Percentiles rank a stretch among this genome's conserved stretches.
phyloP scores from a whole-genome alignment of 2,329 filamentous ascomycete species.

The Colletotrichum kahawae region DNA sequence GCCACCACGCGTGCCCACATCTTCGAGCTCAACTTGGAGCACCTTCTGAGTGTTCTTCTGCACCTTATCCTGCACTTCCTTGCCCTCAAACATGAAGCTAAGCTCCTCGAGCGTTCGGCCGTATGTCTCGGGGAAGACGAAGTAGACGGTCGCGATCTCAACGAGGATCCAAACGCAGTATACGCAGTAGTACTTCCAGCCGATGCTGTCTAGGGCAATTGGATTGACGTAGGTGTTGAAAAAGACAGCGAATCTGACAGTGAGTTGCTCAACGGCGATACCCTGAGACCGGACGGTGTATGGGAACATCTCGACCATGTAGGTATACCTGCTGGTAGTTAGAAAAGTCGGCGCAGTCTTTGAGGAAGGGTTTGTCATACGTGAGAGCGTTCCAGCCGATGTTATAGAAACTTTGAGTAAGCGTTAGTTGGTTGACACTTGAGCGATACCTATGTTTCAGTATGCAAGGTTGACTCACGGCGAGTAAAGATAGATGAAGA shows the following conservation, averaged over 20 bases:
- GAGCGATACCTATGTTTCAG: too few relatives aligned
- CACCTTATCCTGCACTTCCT: conserved; percentile 18
- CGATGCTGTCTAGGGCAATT: conserved; percentile 41
- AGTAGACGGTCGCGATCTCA: conserved; percentile 66
- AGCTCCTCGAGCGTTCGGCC: conserved; percentile 79
- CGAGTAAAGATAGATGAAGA: conserved; percentile 48
- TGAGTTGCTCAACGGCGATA: conserved; percentile 41
- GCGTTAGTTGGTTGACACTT: not conserved
- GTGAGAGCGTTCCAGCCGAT: conserved; percentile 9
- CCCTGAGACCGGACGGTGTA: conserved; percentile 41
- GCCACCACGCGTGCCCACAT: not conserved
- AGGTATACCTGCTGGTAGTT: conserved; percentile 38
- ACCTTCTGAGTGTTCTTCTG: conserved; percentile 22
- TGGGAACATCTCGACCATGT: conserved; percentile 44
- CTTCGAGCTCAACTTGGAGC: conserved; percentile 17
- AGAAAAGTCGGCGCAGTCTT: not conserved
- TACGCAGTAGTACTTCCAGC: conserved; percentile 48
- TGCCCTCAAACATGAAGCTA: conserved; percentile 33
- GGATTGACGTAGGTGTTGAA: conserved; percentile 55
- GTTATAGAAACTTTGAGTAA: not conserved
- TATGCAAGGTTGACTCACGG: conserved; percentile 26
- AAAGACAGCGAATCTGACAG: conserved; percentile 42
- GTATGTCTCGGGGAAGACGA: conserved; percentile 85
- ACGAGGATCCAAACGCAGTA: conserved; percentile 49
- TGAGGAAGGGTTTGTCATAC: not conserved